Percentiles rank a stretch among this genome's conserved stretches.
Conservation (phyloP, 225 moss, liverwort and hornwort species). For the Rhytidiadelphus loreus region DNA sequence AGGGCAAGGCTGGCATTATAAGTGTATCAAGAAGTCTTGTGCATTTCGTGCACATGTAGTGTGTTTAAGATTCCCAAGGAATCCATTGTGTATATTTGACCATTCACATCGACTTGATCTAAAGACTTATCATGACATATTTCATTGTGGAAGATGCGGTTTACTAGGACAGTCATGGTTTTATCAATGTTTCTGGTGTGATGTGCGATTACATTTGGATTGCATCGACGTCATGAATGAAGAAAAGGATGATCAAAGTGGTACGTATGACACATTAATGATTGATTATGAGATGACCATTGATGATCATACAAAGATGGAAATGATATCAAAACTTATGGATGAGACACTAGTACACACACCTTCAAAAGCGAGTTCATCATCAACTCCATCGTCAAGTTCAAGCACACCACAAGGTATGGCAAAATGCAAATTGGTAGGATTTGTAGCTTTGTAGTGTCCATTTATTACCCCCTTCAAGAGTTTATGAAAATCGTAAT, state of each 20-base stretch:
- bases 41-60: rapidly evolving
- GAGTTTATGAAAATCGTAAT: no score
- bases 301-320: background rate
- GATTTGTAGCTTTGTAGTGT: background rate
- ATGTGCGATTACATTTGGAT: background rate
- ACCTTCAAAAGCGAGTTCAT: background rate
- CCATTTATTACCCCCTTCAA: background rate
- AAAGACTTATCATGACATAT: rapidly evolving
- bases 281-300: rapidly evolving
- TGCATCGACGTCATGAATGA: background rate
- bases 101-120: background rate
- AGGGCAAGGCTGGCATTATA: background rate
- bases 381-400: background rate
- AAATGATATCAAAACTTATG: background rate
- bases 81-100: background rate
- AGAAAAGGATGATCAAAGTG: rapidly evolving
- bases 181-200: rapidly evolving
- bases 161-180: background rate
- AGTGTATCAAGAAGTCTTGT: background rate
- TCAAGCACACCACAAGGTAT: background rate
- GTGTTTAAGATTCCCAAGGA: rapidly evolving
- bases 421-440: background rate
- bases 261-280: background rate
- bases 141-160: background rate
- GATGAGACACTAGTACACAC: rapidly evolving